Evolutionary conservation across 2,329 filamentous ascomycete genomes (phyloP).

Genomic region (Domatiomyces globalis): DNA sequence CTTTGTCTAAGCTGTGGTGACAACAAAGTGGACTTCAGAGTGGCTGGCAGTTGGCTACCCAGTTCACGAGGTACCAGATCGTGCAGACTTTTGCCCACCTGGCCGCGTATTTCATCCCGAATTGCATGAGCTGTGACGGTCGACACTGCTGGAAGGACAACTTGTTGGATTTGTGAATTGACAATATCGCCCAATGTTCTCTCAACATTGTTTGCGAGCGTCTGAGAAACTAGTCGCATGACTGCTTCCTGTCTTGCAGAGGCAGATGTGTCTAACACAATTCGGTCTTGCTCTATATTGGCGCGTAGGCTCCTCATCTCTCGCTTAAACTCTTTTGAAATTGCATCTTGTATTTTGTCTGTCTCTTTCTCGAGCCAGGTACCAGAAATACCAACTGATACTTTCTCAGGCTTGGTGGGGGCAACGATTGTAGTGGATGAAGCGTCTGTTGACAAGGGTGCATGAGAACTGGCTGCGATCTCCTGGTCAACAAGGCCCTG

Average conservation of each 20-base stretch:
- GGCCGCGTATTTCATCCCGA: conserved; percentile 55
- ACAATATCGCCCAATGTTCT: conserved; percentile 66
- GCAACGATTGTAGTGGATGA: neutral
- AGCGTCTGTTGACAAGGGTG: neutral
- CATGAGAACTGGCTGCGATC: neutral
- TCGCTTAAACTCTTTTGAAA: conserved; percentile 34
- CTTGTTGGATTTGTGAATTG: conserved; percentile 56
- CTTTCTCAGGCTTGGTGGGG: conserved; percentile 15
- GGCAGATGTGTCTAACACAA: conserved; percentile 47
- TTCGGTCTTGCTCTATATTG: conserved; percentile 55
- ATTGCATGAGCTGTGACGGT: conserved; percentile 54
- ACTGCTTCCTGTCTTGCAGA: conserved; percentile 56
- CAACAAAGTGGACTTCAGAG: conserved; percentile 54
- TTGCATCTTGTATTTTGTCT: conserved; percentile 34
- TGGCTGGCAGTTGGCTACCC: conserved; percentile 52
- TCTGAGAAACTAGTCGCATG: conserved; percentile 53
- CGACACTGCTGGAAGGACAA: conserved; percentile 61
- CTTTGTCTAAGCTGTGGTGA: conserved; percentile 58
- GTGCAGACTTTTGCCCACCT: conserved; percentile 53
- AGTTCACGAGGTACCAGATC: conserved; percentile 58
- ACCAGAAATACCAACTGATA: conserved; percentile 33
- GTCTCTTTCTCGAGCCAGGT: conserved; percentile 49
- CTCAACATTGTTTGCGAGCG: conserved; percentile 57
- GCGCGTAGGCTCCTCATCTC: conserved; percentile 44
- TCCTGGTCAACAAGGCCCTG: neutral